Percentiles rank a stretch among this genome's conserved stretches.
These are phyloP conservation scores for Colletotrichum lindemuthianum DNA, from an alignment of 2,329 filamentous ascomycete species.

Conservation along the genomic window DNA sequence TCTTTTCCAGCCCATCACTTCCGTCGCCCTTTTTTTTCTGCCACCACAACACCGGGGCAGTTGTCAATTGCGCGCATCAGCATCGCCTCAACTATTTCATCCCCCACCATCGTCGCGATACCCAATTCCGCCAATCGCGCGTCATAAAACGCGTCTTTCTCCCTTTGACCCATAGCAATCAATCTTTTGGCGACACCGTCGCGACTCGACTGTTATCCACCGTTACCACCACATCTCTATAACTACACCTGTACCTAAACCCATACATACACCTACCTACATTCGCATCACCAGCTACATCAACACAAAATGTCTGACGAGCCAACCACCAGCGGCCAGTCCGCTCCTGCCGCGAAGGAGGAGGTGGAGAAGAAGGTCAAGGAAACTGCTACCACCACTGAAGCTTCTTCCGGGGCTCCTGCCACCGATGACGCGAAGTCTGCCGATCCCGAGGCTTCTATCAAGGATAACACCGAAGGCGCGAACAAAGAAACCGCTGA, in stretches of 20 bases:
- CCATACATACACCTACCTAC: slow-evolving; percentile 30
- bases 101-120: slow-evolving; percentile 31
- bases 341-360: slow-evolving; percentile 31
- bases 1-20: slow-evolving; percentile 33
- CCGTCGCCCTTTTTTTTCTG: slow-evolving; percentile 12
- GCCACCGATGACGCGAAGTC: slow-evolving; percentile 39
- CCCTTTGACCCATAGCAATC: slow-evolving; percentile 26
- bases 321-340: slow-evolving; percentile 39
- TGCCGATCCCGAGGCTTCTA: slow-evolving; percentile 39
- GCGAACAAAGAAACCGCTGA: slow-evolving; percentile 24
- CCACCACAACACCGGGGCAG: slow-evolving; percentile 45
- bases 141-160: slow-evolving; percentile 43
- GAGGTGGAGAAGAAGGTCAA: slow-evolving; percentile 46
- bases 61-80: slow-evolving; percentile 47
- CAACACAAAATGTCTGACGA: slow-evolving; percentile 51
- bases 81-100: slow-evolving; percentile 39
- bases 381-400: slow-evolving; percentile 44
- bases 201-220: slow-evolving; percentile 29
- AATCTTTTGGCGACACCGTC: slow-evolving; percentile 28
- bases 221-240: no score
- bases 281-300: slow-evolving; percentile 30
- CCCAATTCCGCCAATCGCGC: slow-evolving; percentile 37
- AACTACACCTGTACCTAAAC: not conserved
- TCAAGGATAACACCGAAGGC: slow-evolving; percentile 39
- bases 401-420: slow-evolving; percentile 41